A percentile compares a stretch with the other conserved stretches of the same genome.
Conservation (phyloP, 306 rosid species). For the Canavalia gladiata region DNA sequence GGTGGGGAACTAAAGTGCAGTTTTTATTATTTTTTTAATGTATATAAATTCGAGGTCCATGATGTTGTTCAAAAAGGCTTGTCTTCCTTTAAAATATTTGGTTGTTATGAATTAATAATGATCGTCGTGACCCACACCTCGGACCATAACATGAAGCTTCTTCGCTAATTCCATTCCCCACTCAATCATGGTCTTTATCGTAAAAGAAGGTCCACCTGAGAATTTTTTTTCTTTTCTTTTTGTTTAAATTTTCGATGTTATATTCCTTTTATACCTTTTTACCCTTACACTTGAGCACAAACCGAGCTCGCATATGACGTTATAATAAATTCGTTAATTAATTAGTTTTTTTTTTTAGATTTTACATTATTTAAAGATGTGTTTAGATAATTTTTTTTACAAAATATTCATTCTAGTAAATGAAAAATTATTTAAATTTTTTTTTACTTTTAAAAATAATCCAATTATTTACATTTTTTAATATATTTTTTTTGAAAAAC, state of each 20-base stretch:
- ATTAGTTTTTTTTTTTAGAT: no score
- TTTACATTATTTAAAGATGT: neutral
- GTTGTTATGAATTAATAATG: slow-evolving; percentile 16
- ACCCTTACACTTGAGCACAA: neutral
- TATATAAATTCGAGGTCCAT: slow-evolving; percentile 17
- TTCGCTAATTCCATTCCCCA: slow-evolving; percentile 38
- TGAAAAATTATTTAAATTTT: no score
- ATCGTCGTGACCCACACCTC: slow-evolving; percentile 9
- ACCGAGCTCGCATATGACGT: neutral
- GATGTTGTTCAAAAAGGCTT: slow-evolving; percentile 30
- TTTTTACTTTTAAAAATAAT: no score
- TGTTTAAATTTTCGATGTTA: neutral
- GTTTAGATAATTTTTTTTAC: no score
- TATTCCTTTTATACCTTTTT: neutral
- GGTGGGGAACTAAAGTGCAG: slow-evolving; percentile 37
- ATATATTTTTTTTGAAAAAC: no score
- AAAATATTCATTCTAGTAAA: no score
- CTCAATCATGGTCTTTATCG: slow-evolving; percentile 33
- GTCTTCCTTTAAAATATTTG: neutral
- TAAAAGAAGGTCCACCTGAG: slow-evolving; percentile 7
- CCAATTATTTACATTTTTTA: no score
- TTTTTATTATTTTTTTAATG: slow-evolving; percentile 7
- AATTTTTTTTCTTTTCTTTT: neutral
- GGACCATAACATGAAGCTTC: slow-evolving; percentile 65
- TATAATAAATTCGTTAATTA: neutral